These are phyloP conservation scores for Microdochium paspali DNA, from an alignment of 2,329 filamentous ascomycete species.

Conservation along the genomic window DNA sequence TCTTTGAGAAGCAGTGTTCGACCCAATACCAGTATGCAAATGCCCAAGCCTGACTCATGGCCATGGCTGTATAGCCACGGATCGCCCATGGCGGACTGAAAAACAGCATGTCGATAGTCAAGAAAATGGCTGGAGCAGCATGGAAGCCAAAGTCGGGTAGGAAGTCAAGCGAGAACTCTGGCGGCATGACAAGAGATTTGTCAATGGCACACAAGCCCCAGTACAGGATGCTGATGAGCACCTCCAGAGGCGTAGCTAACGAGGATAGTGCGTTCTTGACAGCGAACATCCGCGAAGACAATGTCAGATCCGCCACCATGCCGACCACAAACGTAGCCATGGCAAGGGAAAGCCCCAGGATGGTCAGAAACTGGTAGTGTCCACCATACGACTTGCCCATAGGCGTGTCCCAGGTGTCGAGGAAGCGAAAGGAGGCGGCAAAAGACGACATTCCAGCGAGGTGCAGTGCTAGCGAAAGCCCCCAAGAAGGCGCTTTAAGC, in stretches of 20 bases:
- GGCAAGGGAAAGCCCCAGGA: constrained; percentile 57
- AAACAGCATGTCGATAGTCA: constrained; percentile 56
- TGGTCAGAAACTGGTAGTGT: constrained; percentile 65
- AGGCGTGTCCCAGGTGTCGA: constrained; percentile 37
- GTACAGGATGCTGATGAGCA: constrained; percentile 63
- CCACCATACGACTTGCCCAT: constrained; percentile 54
- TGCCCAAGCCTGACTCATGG: constrained; percentile 47
- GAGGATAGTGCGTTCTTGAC: constrained; percentile 60
- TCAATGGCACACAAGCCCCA: constrained; percentile 58
- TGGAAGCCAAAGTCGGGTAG: constrained; percentile 56
- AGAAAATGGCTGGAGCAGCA: constrained; percentile 53
- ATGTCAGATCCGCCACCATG: constrained; percentile 54
- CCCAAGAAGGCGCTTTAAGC: constrained; percentile 54
- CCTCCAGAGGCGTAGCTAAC: constrained; percentile 58
- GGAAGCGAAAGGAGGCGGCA: constrained; percentile 40
- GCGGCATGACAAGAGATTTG: constrained; percentile 39
- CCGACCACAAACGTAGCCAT: constrained; percentile 52
- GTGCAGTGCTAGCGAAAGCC: constrained; percentile 54
- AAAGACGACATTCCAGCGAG: constrained; percentile 42
- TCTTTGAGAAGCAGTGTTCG: constrained; percentile 59
- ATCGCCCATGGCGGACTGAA: constrained; percentile 67
- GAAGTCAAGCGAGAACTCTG: constrained; percentile 44
- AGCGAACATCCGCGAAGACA: constrained; percentile 47
- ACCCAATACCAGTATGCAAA: constrained; percentile 71
- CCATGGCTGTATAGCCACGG: constrained; percentile 46